A percentile compares a stretch with the other conserved stretches of the same genome.
phyloP scores from a whole-genome alignment of 176 grass and related monocot species.

The Oryza australiensis region DNA sequence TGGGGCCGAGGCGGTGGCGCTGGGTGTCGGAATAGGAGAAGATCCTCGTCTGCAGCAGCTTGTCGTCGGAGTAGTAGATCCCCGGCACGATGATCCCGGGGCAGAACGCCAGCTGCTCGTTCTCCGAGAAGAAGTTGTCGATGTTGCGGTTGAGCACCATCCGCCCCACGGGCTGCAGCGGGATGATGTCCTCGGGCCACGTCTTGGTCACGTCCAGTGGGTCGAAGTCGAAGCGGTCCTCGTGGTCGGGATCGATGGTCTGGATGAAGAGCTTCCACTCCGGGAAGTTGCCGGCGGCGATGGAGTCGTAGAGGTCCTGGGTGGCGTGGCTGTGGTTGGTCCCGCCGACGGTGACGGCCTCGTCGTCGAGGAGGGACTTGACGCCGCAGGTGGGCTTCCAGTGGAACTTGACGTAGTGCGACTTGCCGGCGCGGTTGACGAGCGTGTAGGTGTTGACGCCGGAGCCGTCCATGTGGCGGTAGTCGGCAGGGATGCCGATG shows the following conservation, averaged over 20 bases:
- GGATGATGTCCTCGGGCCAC: constrained; percentile 90
- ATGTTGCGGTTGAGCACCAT: constrained; percentile 95
- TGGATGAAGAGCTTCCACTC: constrained; percentile 94
- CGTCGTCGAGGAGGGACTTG: constrained; percentile 69
- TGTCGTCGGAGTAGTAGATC: constrained; percentile 96
- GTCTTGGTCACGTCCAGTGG: constrained; percentile 98
- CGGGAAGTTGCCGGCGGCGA: constrained; percentile 84
- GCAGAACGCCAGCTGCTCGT: constrained; percentile 97
- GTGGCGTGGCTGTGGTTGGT: constrained; percentile 98
- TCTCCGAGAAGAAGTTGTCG: constrained; percentile 95
- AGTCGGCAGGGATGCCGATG: constrained; percentile 85
- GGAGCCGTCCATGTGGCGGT: constrained; percentile 99
- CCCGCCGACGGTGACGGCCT: constrained; percentile 79
- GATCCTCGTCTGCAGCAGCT: constrained; percentile 96
- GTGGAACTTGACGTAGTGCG: constrained; percentile 97
- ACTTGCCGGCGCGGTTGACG: constrained; percentile 72
- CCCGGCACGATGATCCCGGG: constrained; percentile 84
- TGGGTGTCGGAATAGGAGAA: constrained; percentile 99
- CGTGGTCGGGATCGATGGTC: constrained; percentile 75
- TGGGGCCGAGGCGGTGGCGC: constrained; percentile 76
- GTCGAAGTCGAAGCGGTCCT: constrained; percentile 79
- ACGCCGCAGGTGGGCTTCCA: constrained; percentile 97
- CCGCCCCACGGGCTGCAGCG: constrained; percentile 84
- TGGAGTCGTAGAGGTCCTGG: constrained; percentile 81
- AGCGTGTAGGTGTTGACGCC: constrained; percentile 96